A percentile compares a stretch with the other conserved stretches of the same genome.
These are phyloP conservation scores for Cyclotella atomus DNA, from an alignment of 108 stramenopile species.

Conservation along the genomic window DNA sequence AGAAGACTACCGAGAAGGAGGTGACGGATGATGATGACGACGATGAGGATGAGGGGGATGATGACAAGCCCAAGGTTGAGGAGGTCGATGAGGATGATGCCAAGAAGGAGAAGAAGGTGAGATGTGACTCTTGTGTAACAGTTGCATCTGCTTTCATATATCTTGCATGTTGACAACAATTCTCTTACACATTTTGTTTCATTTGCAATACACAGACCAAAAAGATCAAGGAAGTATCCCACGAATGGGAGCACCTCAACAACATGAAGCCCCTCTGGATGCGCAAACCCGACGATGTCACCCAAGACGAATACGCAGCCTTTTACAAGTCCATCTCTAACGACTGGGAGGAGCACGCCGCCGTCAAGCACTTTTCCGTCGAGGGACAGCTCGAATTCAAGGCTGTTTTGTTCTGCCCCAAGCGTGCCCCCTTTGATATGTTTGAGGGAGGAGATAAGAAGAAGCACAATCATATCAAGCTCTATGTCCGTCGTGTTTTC, in stretches of 20 bases:
- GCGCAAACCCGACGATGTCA: conserved; percentile 99
- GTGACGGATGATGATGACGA: conserved; percentile 98
- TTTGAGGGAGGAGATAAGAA: conserved; percentile 99
- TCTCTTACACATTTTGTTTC: too few species aligned
- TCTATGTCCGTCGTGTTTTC: conserved; percentile 99
- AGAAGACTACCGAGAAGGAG: conserved; percentile 99
- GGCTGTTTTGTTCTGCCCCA: conserved; percentile 98
- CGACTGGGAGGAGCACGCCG: conserved; percentile 99
- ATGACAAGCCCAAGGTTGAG: conserved; percentile 93
- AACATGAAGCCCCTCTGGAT: conserved; percentile 99
- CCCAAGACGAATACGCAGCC: conserved; percentile 98
- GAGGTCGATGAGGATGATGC: conserved; percentile 97
- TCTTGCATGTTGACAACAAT: neutral
- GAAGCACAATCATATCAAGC: conserved; percentile 99
- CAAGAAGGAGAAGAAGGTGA: conserved; percentile 96
- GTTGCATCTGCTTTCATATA: conserved; percentile 2
- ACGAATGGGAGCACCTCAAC: conserved; percentile 99
- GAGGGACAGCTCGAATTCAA: conserved; percentile 99
- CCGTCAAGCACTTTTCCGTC: conserved; percentile 99
- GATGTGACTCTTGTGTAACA: too few species aligned
- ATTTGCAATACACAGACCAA: too few species aligned
- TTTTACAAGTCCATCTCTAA: conserved; percentile 99
- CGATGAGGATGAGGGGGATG: conserved; percentile 95
- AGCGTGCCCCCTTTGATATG: conserved; percentile 99
- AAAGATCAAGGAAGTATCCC: conserved; percentile 99